phyloP scores from a whole-genome alignment of 495 filamentous ascomycete species.

The Penicillium steckii region DNA sequence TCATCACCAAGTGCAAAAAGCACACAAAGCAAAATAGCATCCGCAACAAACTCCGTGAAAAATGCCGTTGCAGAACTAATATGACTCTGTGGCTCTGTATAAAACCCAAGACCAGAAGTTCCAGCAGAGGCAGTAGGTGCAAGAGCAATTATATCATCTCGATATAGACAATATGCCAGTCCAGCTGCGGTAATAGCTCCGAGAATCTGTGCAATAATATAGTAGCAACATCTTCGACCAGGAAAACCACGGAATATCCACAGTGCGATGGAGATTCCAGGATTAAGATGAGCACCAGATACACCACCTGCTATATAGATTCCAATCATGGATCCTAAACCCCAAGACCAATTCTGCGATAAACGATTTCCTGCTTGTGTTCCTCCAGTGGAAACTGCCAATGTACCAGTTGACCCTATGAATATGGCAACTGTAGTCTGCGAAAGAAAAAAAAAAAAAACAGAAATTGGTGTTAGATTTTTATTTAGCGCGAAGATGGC shows the following conservation, averaged over 20 bases:
- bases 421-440: slow-evolving; percentile 17
- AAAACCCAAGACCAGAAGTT: slow-evolving; percentile 48
- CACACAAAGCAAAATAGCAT: slow-evolving; percentile 19
- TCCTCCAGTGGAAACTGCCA: slow-evolving; percentile 11
- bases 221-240: slow-evolving; percentile 10
- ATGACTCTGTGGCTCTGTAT: slow-evolving; percentile 50
- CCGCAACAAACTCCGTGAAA: slow-evolving; percentile 23
- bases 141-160: slow-evolving; percentile 10
- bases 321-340: slow-evolving; percentile 16
- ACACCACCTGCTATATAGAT: slow-evolving; percentile 18
- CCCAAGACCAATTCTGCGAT: slow-evolving; percentile 15
- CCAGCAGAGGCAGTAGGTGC: slow-evolving; percentile 3
- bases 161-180: slow-evolving; percentile 13
- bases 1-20: slow-evolving; percentile 26
- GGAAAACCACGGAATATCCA: slow-evolving; percentile 19
- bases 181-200: slow-evolving; percentile 16
- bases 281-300: slow-evolving; percentile 17
- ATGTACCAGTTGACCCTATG: slow-evolving; percentile 12
- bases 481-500: not conserved
- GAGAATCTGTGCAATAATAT: slow-evolving; percentile 13
- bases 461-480: not conserved
- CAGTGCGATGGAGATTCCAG: slow-evolving; percentile 13
- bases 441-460: no score
- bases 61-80: slow-evolving; percentile 47
- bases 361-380: slow-evolving; percentile 4